These are phyloP conservation scores for Lablab purpureus DNA, from an alignment of 306 rosid genomes.

Conservation along the genomic window DNA sequence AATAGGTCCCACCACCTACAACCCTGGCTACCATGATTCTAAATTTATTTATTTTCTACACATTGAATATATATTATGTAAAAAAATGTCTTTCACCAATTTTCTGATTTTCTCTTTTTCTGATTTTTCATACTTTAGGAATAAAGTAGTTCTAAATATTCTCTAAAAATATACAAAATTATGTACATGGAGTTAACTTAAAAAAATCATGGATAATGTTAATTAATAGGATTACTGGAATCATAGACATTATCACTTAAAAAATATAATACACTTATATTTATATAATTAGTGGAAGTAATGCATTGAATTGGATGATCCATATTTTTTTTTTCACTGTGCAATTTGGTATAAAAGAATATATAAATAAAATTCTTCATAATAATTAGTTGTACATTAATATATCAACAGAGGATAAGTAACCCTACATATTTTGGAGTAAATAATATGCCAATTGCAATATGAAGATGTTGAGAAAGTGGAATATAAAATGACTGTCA, in stretches of 20 bases:
- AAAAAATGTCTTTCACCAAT: not conserved
- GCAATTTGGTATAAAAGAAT: not conserved
- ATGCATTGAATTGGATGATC: not conserved
- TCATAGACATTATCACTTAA: no score
- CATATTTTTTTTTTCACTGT: not conserved
- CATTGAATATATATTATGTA: not conserved
- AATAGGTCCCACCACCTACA: slow-evolving; percentile 48
- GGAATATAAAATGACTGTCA: not conserved
- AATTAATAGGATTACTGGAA: not conserved
- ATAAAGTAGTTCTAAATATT: not conserved
- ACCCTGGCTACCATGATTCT: slow-evolving; percentile 23
- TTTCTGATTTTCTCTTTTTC: not conserved
- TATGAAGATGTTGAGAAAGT: not conserved
- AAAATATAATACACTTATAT: not conserved
- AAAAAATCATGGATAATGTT: slow-evolving; percentile 3
- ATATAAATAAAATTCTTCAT: not conserved
- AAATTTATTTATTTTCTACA: not conserved
- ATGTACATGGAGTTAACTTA: not conserved
- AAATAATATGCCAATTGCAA: not conserved
- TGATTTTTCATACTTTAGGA: not conserved
- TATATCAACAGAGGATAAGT: not conserved
- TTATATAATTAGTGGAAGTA: not conserved
- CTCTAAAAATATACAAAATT: not conserved
- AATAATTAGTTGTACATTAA: not conserved
- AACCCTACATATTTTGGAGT: not conserved